These are phyloP conservation scores for Paralagenidium karlingii DNA, from an alignment of 352 stramenopile species.

Conservation along the genomic window DNA sequence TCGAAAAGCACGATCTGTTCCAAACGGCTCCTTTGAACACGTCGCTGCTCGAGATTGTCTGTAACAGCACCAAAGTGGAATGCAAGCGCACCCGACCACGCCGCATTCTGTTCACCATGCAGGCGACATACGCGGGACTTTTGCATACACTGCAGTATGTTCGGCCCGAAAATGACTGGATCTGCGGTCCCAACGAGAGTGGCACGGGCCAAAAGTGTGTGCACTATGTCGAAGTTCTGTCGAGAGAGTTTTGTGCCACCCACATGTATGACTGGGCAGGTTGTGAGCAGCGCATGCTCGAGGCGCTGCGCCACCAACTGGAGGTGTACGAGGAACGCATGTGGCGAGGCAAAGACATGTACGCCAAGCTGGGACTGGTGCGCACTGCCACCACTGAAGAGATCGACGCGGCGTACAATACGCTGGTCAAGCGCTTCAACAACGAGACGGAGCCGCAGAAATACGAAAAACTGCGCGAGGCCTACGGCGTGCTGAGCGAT, in stretches of 20 bases:
- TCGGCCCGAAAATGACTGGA: conserved; percentile 66
- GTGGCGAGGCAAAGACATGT: conserved; percentile 68
- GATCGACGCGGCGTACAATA: conserved; percentile 74
- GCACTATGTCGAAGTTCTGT: conserved; percentile 59
- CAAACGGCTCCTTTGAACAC: conserved; percentile 72
- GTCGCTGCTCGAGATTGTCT: conserved; percentile 46
- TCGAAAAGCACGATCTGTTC: conserved; percentile 80
- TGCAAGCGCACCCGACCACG: conserved; percentile 40
- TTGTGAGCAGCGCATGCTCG: conserved; percentile 39
- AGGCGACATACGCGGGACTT: conserved; percentile 59
- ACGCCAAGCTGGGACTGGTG: conserved; percentile 69
- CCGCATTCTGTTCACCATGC: conserved; percentile 63
- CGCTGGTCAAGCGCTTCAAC: conserved; percentile 72
- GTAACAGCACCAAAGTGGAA: conserved; percentile 52
- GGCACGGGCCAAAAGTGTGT: conserved; percentile 52
- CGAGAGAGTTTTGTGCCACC: conserved; percentile 46
- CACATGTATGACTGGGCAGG: conserved; percentile 58
- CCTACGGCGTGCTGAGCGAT: conserved; percentile 64
- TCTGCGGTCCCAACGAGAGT: conserved; percentile 26
- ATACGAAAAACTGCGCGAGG: conserved; percentile 70
- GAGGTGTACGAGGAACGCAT: conserved; percentile 61
- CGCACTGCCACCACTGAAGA: conserved; percentile 51
- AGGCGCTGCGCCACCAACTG: conserved; percentile 43
- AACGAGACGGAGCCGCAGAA: conserved; percentile 76
- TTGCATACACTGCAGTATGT: conserved; percentile 64